Evolutionary conservation across 129 eudicot species (phyloP).

Genomic region (Escallonia herrerae): DNA sequence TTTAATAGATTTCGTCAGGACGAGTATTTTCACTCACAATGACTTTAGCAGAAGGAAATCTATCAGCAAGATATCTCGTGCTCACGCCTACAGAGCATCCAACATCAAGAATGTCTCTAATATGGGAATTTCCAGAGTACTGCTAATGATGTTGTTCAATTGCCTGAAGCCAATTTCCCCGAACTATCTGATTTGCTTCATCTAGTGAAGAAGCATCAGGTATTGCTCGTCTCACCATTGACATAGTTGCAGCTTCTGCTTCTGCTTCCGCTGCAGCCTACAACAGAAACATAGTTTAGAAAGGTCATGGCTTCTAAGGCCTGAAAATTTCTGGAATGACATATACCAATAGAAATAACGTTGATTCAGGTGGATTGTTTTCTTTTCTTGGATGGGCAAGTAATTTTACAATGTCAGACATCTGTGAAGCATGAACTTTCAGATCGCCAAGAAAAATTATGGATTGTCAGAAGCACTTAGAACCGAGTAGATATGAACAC

Average conservation of each 20-base stretch:
- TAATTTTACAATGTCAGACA: no score
- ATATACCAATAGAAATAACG: no score
- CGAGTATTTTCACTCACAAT: constrained; percentile 36
- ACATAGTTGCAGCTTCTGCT: constrained; percentile 98
- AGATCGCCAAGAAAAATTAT: no score
- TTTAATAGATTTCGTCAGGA: not conserved
- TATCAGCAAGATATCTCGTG: constrained; percentile 77
- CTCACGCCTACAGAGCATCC: constrained; percentile 99
- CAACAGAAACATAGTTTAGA: not conserved
- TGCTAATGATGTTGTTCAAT: constrained; percentile 66
- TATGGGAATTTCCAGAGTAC: constrained; percentile 39
- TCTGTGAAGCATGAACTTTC: no score
- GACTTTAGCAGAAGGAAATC: constrained; percentile 72
- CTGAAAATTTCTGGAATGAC: no score
- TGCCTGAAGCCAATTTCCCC: constrained; percentile 95
- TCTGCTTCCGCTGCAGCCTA: constrained; percentile 99
- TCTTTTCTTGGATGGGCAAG: no score
- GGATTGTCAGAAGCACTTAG: no score
- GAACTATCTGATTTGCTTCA: constrained; percentile 87
- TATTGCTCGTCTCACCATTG: constrained; percentile 72
- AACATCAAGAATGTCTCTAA: constrained; percentile 70
- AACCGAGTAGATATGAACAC: no score
- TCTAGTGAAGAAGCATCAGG: constrained; percentile 81
- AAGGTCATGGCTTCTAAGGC: no score
- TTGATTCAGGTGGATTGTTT: no score